A percentile compares a stretch with the other conserved stretches of the same genome.
Conservation (phyloP, 169 alveolate genomes). For the Cytauxzoon felis region DNA sequence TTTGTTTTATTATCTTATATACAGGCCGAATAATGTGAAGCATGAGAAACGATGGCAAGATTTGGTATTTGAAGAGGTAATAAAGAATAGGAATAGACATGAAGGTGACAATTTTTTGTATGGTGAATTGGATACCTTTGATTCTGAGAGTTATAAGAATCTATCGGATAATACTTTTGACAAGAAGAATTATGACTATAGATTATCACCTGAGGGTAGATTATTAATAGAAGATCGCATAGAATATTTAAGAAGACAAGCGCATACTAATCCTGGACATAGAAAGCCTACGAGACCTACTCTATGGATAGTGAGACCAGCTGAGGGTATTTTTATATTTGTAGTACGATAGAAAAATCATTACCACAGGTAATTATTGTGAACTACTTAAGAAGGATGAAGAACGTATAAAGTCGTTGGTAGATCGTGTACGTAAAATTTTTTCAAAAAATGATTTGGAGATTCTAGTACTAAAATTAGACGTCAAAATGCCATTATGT, state of each 20-base stretch:
- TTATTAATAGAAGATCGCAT: constrained; percentile 54
- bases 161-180: background rate
- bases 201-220: constrained; percentile 57
- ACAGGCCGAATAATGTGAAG: too few species aligned
- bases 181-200: constrained; percentile 28
- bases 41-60: constrained; percentile 56
- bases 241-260: constrained; percentile 29
- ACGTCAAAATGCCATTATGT: constrained; percentile 70
- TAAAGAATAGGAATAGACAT: constrained; percentile 28
- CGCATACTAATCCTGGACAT: constrained; percentile 45
- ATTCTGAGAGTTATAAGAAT: background rate
- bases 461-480: constrained; percentile 45
- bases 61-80: constrained; percentile 47
- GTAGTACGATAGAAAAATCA: background rate
- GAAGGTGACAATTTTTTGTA: constrained; percentile 8
- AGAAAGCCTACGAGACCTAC: constrained; percentile 21
- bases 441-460: constrained; percentile 40
- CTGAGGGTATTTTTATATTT: constrained; percentile 10
- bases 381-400: constrained; percentile 62
- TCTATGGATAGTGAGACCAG: constrained; percentile 56
- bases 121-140: constrained; percentile 5
- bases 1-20: too few species aligned
- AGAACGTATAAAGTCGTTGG: constrained; percentile 58
- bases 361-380: constrained; percentile 67
- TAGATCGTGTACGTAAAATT: constrained; percentile 39